Evolutionary conservation across 495 filamentous ascomycete species (phyloP).

Genomic region (Tetracladium marchalianum): DNA sequence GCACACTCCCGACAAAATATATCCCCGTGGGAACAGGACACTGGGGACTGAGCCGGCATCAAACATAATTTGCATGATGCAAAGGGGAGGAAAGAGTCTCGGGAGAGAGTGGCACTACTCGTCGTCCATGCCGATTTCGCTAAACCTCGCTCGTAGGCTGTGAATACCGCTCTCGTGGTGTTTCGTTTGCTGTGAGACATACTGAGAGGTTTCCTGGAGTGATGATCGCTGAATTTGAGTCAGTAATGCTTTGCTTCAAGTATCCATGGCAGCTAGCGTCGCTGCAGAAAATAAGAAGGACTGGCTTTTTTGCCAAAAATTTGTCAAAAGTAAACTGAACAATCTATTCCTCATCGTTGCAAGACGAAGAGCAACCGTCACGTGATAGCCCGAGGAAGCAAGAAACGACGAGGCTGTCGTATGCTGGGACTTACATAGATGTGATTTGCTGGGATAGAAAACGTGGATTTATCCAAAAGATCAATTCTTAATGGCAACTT

Average conservation of each 20-base stretch:
- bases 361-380: no score
- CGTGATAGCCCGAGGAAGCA: no score
- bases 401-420: no score
- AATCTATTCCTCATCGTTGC: no score
- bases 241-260: neutral
- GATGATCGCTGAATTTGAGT: neutral
- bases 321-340: no score
- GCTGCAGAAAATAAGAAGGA: no score
- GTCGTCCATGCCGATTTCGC: slow-evolving; percentile 74
- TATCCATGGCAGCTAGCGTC: neutral
- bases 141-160: slow-evolving; percentile 76
- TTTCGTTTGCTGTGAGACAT: slow-evolving; percentile 68
- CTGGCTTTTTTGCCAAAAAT: no score
- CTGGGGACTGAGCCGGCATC: slow-evolving; percentile 71
- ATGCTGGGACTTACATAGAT: no score
- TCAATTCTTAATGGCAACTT: no score
- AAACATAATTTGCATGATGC: slow-evolving; percentile 85
- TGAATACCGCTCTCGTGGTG: slow-evolving; percentile 93
- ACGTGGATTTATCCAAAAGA: no score
- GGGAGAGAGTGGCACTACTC: slow-evolving; percentile 72
- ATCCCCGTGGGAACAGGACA: slow-evolving; percentile 66
- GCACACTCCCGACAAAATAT: slow-evolving; percentile 97
- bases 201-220: slow-evolving; percentile 6
- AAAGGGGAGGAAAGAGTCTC: slow-evolving; percentile 91
- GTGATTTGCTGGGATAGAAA: no score